Conservation (phyloP, 768 basidiomycete species). For the Hypsizygus marmoreus region DNA sequence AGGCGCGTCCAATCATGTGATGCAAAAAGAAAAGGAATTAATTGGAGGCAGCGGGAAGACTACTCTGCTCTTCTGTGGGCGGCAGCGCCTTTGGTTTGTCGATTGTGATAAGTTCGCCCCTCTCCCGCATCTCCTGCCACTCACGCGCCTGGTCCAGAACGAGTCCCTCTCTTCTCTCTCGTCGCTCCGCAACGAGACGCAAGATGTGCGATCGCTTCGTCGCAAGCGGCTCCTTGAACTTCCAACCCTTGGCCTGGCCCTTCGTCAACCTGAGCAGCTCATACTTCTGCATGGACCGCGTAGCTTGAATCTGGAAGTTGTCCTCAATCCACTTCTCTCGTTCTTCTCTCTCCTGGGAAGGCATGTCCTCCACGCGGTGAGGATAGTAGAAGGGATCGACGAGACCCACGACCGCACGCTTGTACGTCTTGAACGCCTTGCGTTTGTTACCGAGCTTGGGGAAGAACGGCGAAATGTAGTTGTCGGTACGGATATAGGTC, state of each 20-base stretch:
- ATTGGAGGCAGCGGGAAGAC: slow-evolving; percentile 5
- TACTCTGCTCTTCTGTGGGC: slow-evolving; percentile 6
- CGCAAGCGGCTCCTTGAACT: slow-evolving; percentile 41
- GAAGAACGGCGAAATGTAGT: slow-evolving; percentile 65
- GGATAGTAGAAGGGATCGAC: slow-evolving; percentile 95
- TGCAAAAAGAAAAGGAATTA: neutral
- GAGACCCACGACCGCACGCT: slow-evolving; percentile 90
- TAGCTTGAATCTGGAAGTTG: slow-evolving; percentile 51
- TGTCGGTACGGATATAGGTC: slow-evolving; percentile 96
- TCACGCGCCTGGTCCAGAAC: slow-evolving; percentile 35
- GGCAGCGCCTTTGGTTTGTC: slow-evolving; percentile 8
- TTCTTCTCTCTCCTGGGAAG: slow-evolving; percentile 48
- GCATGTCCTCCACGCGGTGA: slow-evolving; percentile 77
- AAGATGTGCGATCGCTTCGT: slow-evolving; percentile 50
- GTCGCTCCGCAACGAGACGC: slow-evolving; percentile 42
- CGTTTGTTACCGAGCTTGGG: slow-evolving; percentile 29
- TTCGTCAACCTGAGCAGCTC: slow-evolving; percentile 40
- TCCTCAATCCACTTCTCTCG: slow-evolving; percentile 66
- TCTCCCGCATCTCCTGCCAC: slow-evolving; percentile 36
- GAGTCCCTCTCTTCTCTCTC: slow-evolving; percentile 40
- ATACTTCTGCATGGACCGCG: slow-evolving; percentile 35
- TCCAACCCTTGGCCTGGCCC: slow-evolving; percentile 42
- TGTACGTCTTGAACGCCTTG: slow-evolving; percentile 65
- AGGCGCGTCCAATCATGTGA: slow-evolving; percentile 8
- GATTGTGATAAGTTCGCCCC: slow-evolving; percentile 28